Evolutionary conservation across 768 basidiomycete species (phyloP).

Genomic region (Saitozyma podzolica): DNA sequence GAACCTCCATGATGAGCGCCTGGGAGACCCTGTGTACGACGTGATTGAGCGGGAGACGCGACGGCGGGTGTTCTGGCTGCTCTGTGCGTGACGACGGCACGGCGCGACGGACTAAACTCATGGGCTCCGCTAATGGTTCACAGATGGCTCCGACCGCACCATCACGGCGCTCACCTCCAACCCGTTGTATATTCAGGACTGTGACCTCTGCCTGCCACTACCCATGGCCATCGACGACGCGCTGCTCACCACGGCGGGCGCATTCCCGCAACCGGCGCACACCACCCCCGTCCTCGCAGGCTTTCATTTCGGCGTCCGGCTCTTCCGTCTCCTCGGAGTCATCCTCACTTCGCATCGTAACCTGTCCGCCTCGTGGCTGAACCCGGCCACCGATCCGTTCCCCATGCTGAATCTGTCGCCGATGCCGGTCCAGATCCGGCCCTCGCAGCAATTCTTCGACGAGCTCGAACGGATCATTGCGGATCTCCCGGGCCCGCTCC

Average conservation of each 20-base stretch:
- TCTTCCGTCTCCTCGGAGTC: slow-evolving; percentile 28
- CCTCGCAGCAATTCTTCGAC: slow-evolving; percentile 12
- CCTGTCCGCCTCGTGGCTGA: not conserved
- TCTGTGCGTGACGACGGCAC: slow-evolving; percentile 20
- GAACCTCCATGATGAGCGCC: slow-evolving; percentile 29
- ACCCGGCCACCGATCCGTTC: slow-evolving; percentile 8
- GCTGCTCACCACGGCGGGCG: slow-evolving; percentile 27
- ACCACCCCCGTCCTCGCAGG: slow-evolving; percentile 26
- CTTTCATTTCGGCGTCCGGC: slow-evolving; percentile 25
- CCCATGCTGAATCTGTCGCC: slow-evolving; percentile 9
- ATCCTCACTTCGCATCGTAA: slow-evolving; percentile 12
- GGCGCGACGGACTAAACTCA: not conserved
- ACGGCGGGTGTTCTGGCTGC: slow-evolving; percentile 34
- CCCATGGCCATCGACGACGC: slow-evolving; percentile 28
- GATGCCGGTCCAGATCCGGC: slow-evolving; percentile 2
- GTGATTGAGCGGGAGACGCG: slow-evolving; percentile 28
- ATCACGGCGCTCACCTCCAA: slow-evolving; percentile 24
- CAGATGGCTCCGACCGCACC: slow-evolving; percentile 38
- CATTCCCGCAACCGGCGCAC: slow-evolving; percentile 21
- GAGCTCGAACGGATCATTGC: slow-evolving; percentile 15
- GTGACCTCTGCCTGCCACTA: slow-evolving; percentile 24
- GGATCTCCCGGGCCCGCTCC: slow-evolving; percentile 19
- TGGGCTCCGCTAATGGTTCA: not conserved
- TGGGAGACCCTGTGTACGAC: slow-evolving; percentile 12
- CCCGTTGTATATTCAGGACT: slow-evolving; percentile 27